Evolutionary conservation across 768 basidiomycete species (phyloP).

Genomic region (Symmetrospora coprosmae): DNA sequence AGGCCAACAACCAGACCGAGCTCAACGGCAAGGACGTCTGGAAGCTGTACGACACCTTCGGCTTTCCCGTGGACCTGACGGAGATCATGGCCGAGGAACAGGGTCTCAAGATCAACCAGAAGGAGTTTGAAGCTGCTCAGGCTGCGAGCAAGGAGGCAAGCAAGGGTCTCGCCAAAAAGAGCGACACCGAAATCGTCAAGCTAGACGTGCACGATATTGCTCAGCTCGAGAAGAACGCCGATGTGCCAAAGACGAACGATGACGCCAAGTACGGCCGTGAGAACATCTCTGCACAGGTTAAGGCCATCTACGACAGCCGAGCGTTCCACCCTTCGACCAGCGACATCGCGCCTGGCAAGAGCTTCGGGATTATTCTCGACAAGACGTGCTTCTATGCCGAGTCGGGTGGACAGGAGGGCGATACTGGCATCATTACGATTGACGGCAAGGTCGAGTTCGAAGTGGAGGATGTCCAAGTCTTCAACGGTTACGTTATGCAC

Average conservation of each 20-base stretch:
- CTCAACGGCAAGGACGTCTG: constrained; percentile 87
- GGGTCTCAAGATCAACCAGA: constrained; percentile 65
- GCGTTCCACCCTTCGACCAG: constrained; percentile 45
- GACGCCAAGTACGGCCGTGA: constrained; percentile 77
- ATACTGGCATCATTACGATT: constrained; percentile 86
- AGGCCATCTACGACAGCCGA: constrained; percentile 71
- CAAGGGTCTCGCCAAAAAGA: constrained; percentile 65
- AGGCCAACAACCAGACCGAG: constrained; percentile 48
- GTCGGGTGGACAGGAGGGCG: constrained; percentile 90
- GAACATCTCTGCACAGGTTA: constrained; percentile 59
- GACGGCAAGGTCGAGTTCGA: constrained; percentile 84
- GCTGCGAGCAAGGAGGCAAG: constrained; percentile 78
- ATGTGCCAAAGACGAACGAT: constrained; percentile 83
- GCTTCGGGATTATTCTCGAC: constrained; percentile 79
- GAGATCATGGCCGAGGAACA: constrained; percentile 93
- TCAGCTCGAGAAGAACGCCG: constrained; percentile 58
- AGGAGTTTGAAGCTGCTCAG: constrained; percentile 78
- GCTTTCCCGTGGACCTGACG: constrained; percentile 93
- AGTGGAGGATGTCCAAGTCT: constrained; percentile 83
- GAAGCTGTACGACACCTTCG: constrained; percentile 94
- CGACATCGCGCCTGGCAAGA: constrained; percentile 39
- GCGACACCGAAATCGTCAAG: constrained; percentile 49
- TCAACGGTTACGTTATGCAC: constrained; percentile 89
- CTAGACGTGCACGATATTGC: constrained; percentile 93
- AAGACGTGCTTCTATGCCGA: constrained; percentile 94